Conservation (phyloP, 371 early-diverging fungal species). For the Mucor indicus region DNA sequence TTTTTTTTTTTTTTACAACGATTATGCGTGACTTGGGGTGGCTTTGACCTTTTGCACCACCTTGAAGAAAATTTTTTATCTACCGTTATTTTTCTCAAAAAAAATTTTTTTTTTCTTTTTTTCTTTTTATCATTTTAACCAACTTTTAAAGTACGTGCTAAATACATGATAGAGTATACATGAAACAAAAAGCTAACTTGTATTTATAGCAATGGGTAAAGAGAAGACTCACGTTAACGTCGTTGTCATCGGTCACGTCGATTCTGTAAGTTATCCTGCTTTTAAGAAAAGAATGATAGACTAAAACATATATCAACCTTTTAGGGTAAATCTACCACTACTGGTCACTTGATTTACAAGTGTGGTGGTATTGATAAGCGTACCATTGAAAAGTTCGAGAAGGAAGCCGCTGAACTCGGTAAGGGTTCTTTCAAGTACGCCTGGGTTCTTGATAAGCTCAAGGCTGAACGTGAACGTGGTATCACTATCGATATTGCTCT, state of each 20-base stretch:
- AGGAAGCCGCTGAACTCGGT: conserved; percentile 97
- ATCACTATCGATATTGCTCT: conserved; percentile 95
- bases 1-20: no score
- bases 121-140: no score
- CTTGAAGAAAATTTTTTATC: no score
- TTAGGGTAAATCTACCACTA: conserved; percentile 42
- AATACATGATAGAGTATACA: no score
- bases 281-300: conserved; percentile 56
- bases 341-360: conserved; percentile 97
- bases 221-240: conserved; percentile 93
- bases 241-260: conserved; percentile 99
- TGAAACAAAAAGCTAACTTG: no score
- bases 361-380: conserved; percentile 98
- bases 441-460: conserved; percentile 95
- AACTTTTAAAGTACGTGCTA: no score
- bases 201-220: conserved; percentile 76
- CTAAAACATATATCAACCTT: neutral
- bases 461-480: conserved; percentile 98
- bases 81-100: no score
- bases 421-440: conserved; percentile 98
- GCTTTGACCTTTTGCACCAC: no score
- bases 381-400: conserved; percentile 98
- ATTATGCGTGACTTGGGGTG: no score
- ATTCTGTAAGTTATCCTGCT: conserved; percentile 97
- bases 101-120: no score